Evolutionary conservation across 257 asterid genomes (phyloP), one percentile per base, ranked within the genome.

Genomic region (Haberlea rhodopensis): DNA sequence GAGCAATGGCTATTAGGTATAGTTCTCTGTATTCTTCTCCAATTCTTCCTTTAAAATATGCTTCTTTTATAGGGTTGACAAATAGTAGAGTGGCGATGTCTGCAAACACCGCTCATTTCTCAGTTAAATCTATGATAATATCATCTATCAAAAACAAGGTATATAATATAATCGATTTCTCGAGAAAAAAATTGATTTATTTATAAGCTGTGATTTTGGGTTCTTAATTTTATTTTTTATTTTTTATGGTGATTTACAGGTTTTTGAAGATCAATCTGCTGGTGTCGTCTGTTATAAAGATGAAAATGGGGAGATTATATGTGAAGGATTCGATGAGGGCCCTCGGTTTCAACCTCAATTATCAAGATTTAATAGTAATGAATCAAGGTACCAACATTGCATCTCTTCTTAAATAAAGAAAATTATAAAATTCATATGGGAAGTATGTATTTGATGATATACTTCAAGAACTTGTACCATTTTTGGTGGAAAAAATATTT

Each of bases 291-390:
- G 95, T 68, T 87, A 84, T 22, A 78, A 74, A 69, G 86, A 82
- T 69, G 81, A 66, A 62, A 80, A 77, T 70, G 95, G 91, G 6
- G 95, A 84, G 71, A 75, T 82, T 3, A 71, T 66, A 19, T 87
- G 91, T 32, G 91, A 84, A 82, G 95, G 91, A 64, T 76, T 75
- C 16, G 95, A 87, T 28, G 89, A 87, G 53, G 89, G 89, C 24
- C 91, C 91, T 67, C 85, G 87, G 31, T 74, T 82, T 66, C 70
- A 74, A 48, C 85, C 69, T 0, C 76, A 69, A 11, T 53, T 68
- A 19, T 62, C 89, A 59, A 71, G 57, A 64, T 62, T 70, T 34
- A 52, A 75, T 8, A 62, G 24, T 49, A 68, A 67, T 63, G 11
- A 11, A 10, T 56, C 79, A 59, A 83, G 95, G 90, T 82, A 82